Conservation (phyloP, 805 yeast species). For the Myxozyma nipponensis region DNA sequence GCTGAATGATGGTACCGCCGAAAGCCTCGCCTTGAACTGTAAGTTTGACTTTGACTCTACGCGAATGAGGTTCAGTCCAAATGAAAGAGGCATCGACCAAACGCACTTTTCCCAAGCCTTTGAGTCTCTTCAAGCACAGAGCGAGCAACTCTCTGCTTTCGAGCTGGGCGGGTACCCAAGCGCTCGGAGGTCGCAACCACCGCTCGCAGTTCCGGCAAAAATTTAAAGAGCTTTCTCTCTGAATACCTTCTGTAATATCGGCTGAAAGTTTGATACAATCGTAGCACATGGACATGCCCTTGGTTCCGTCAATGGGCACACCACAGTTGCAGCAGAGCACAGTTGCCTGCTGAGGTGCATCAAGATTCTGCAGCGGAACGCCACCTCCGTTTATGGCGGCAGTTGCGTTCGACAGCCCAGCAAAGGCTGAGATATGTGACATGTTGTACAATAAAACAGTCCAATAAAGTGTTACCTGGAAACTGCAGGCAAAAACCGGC, state of each 20-base stretch:
- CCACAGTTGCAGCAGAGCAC: constrained; percentile 98
- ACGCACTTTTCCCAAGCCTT: constrained; percentile 82
- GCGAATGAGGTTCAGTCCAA: constrained; percentile 99
- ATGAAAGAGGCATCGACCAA: constrained; percentile 89
- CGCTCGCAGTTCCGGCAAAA: constrained; percentile 98
- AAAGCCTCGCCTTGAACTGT: constrained; percentile 97
- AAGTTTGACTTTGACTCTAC: constrained; percentile 84
- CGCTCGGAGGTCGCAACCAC: constrained; percentile 88
- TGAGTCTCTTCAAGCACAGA: constrained; percentile 78
- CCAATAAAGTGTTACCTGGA: too few species aligned
- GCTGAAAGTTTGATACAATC: constrained; percentile 93
- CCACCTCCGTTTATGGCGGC: constrained; percentile 25
- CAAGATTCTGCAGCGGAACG: constrained; percentile 11
- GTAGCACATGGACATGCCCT: constrained; percentile 79
- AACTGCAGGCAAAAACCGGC: too few species aligned
- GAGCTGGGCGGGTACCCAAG: constrained; percentile 86
- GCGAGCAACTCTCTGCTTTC: constrained; percentile 93
- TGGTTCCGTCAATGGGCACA: constrained; percentile 93
- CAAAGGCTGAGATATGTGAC: constrained; percentile 23
- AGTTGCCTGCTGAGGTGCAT: constrained; percentile 51
- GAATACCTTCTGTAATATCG: constrained; percentile 90
- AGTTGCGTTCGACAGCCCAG: constrained; percentile 10
- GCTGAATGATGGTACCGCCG: constrained; percentile 87
- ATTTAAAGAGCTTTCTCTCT: constrained; percentile 79
- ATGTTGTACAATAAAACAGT: constrained; percentile 1